Percentiles rank a stretch among this genome's conserved stretches.
Evolutionary conservation across 108 stramenopile species (phyloP).

Genomic region (Nitzschia sp.): DNA sequence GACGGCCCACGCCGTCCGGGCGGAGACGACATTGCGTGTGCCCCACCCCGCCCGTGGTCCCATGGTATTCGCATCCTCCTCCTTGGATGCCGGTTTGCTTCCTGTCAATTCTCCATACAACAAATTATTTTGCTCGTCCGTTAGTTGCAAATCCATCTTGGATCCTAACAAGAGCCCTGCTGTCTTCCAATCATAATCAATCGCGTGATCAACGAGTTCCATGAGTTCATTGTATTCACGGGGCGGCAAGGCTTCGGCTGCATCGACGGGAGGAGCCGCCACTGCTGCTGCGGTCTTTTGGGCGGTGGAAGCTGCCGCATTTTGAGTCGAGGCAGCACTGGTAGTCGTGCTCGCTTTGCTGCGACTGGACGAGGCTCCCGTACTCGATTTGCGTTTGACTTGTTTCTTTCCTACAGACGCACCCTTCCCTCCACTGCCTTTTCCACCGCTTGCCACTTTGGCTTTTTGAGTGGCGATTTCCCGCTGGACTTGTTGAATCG

Average conservation of each 20-base stretch:
- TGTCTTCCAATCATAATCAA: conserved; percentile 64
- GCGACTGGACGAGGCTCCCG: conserved; percentile 3
- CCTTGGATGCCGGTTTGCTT: neutral
- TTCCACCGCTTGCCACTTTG: conserved; percentile 11
- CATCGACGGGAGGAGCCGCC: conserved; percentile 16
- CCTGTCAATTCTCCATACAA: conserved; percentile 46
- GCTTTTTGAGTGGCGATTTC: conserved; percentile 36
- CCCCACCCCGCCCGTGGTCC: conserved; percentile 62
- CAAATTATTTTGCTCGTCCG: conserved; percentile 61
- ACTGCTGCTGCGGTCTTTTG: conserved; percentile 4
- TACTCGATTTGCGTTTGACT: conserved; percentile 8
- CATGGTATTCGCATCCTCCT: neutral
- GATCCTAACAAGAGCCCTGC: conserved; percentile 51
- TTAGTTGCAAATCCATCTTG: conserved; percentile 36
- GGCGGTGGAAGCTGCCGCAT: conserved; percentile 6
- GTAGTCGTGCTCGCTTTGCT: conserved; percentile 6
- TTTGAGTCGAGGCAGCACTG: neutral
- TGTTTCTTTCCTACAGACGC: conserved; percentile 11
- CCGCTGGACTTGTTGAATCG: conserved; percentile 21
- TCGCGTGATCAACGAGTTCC: conserved; percentile 77
- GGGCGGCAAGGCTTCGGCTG: conserved; percentile 27
- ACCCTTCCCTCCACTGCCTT: neutral
- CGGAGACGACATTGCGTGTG: conserved; percentile 60
- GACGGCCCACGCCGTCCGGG: conserved; percentile 70
- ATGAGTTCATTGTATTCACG: conserved; percentile 70